phyloP scores from a whole-genome alignment of 441 rosid genomes.

The Isatis lusitanica region DNA sequence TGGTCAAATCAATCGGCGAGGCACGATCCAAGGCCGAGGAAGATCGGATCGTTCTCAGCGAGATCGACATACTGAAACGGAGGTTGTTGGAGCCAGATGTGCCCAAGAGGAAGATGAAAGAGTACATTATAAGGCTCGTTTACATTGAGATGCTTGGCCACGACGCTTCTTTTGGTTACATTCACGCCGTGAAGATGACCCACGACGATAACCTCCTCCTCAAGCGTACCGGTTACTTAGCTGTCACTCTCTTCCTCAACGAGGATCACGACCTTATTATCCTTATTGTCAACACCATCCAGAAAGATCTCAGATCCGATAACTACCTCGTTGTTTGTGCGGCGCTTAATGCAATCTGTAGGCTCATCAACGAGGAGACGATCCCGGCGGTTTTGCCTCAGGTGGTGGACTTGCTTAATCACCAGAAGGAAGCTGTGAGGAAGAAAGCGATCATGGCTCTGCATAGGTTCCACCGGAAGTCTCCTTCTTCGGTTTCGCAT shows the following conservation, averaged over 20 bases:
- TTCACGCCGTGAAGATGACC: slow-evolving; percentile 98
- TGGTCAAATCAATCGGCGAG: slow-evolving; percentile 96
- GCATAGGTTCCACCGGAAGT: slow-evolving; percentile 84
- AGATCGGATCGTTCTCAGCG: slow-evolving; percentile 84
- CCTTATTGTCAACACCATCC: slow-evolving; percentile 90
- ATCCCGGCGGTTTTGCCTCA: slow-evolving; percentile 94
- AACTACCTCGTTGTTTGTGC: slow-evolving; percentile 86
- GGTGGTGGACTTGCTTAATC: slow-evolving; percentile 77
- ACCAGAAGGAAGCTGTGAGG: slow-evolving; percentile 88
- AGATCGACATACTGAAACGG: slow-evolving; percentile 89
- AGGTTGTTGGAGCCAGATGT: slow-evolving; percentile 82
- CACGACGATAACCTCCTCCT: slow-evolving; percentile 79
- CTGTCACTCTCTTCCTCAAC: slow-evolving; percentile 84
- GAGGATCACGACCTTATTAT: slow-evolving; percentile 96
- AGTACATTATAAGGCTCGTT: slow-evolving; percentile 80
- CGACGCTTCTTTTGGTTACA: slow-evolving; percentile 94
- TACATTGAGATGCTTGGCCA: slow-evolving; percentile 99
- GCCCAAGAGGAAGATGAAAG: slow-evolving; percentile 95
- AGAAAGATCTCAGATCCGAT: slow-evolving; percentile 94
- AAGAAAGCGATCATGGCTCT: slow-evolving; percentile 97
- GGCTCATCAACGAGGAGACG: slow-evolving; percentile 95
- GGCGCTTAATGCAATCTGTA: slow-evolving; percentile 86
- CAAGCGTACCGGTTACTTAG: slow-evolving; percentile 93
- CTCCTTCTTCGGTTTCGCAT: slow-evolving; percentile 89
- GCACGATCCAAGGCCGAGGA: slow-evolving; percentile 98